A percentile compares a stretch with the other conserved stretches of the same genome.
These are phyloP conservation scores for Tylopilus rubrobrunneus DNA, from an alignment of 768 basidiomycete genomes.

Conservation along the genomic window DNA sequence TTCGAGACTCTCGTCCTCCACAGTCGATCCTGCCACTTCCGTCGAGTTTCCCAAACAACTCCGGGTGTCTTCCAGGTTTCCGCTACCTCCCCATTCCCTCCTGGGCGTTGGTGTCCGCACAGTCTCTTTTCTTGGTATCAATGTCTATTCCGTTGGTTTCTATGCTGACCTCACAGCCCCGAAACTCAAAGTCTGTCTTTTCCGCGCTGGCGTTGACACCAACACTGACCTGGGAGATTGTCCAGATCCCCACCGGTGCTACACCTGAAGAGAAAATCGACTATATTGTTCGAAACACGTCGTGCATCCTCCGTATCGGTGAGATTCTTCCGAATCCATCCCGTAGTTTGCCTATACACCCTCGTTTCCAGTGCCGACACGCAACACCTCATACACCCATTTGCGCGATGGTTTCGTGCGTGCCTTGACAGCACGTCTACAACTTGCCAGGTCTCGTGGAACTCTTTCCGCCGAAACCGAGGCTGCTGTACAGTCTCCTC, in stretches of 20 bases:
- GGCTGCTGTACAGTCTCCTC: conserved; percentile 51
- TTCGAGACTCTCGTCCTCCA: neutral
- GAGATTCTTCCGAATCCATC: conserved; percentile 12
- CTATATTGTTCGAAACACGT: conserved; percentile 60
- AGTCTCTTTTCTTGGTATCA: conserved; percentile 83
- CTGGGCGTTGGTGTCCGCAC: conserved; percentile 84
- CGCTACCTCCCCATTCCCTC: conserved; percentile 60
- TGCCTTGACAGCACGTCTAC: conserved; percentile 60
- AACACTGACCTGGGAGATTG: neutral
- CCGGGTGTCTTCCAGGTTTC: conserved; percentile 57
- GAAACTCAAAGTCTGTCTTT: conserved; percentile 46
- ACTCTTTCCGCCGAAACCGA: conserved; percentile 59
- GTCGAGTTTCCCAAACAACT: conserved; percentile 70
- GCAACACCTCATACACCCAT: conserved; percentile 73
- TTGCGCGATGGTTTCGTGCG: conserved; percentile 82
- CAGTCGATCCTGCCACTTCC: conserved; percentile 72
- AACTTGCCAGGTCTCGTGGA: conserved; percentile 46
- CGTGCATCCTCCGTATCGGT: conserved; percentile 77
- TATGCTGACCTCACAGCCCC: conserved; percentile 79
- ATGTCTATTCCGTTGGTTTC: conserved; percentile 88
- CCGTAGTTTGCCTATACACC: neutral
- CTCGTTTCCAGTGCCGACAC: conserved; percentile 61
- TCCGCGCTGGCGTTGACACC: neutral
- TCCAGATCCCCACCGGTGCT: conserved; percentile 52
- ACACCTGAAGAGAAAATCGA: conserved; percentile 67